Base-by-base conservation (phyloP, 768 basidiomycete species). In the Tremella fuciformis region DNA sequence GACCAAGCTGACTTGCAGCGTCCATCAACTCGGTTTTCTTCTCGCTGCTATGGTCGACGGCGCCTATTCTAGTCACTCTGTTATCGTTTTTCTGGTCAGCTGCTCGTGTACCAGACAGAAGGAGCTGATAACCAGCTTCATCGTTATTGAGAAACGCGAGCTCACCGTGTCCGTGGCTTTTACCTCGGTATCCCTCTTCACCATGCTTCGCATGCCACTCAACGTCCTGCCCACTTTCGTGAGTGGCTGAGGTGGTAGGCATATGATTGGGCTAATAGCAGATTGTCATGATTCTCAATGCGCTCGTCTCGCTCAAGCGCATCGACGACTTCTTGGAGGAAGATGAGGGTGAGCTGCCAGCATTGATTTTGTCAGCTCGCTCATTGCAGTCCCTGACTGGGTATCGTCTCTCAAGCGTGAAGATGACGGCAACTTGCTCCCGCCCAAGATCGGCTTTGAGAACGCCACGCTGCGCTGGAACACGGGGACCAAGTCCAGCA, bases 111-210 rank as follows among this genome's bases (percentile, higher is more conserved):
- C 8, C 2, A 9, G 18, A 21, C 80, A 80, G 15, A 86, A n/a
- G 86, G 9, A 88, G 88, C 29, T 1, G 81, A 88, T 58, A 81
- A 86, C n/a, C 85, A 87, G 93, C 81, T 81, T 83, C 67, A 81
- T 80, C 18, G 91, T 84, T 60, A 84, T 92, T 24, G 77, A 84
- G 62, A 84, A 82, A 63, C 87, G 88, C 47, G 79, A 88, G 71
- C 74, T 98, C 48, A 87, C 89, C 0, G 81, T 92, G 50, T 81
- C 86, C 8, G 81, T 84, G 16, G 92, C 93, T 0, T 94, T 94
- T 71, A 94, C 92, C 44, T 86, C 90, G 0, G 87, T 96, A 37
- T 83, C 89, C 0, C 75, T 94, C 42, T 94, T 94, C 76, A 81
- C 81, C 47, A 91, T 96, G 91, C 81, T 96, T 2, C 66, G 70